phyloP scores from a whole-genome alignment of 208 protist genomes.

The Leishmania tarentolae region DNA sequence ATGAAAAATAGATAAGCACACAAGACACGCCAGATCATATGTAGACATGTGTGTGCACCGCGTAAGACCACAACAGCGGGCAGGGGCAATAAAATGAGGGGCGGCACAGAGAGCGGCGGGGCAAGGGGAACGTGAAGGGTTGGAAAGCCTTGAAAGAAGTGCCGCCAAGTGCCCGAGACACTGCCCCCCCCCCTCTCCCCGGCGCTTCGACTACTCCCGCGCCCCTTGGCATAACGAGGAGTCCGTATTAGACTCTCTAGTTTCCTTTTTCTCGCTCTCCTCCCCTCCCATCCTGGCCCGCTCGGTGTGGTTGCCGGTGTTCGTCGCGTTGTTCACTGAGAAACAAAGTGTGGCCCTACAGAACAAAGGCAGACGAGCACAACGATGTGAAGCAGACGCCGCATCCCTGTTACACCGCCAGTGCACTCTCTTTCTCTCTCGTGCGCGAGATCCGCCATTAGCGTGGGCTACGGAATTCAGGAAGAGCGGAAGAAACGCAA shows the following conservation, averaged over 20 bases:
- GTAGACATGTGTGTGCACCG: too few species aligned
- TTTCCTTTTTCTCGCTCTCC: not conserved
- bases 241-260: not conserved
- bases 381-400: not conserved
- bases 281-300: not conserved
- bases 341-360: not conserved
- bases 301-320: not conserved
- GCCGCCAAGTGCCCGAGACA: not conserved
- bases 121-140: not conserved
- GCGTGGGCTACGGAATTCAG: not conserved
- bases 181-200: not conserved
- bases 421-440: not conserved
- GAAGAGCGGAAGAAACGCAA: slow-evolving; percentile 7
- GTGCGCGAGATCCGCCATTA: not conserved
- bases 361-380: not conserved
- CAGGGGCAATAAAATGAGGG: not conserved
- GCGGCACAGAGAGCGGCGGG: not conserved
- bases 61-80: not conserved
- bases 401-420: not conserved
- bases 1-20: not conserved
- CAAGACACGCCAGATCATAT: too few species aligned
- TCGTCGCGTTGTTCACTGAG: not conserved
- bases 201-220: too few species aligned
- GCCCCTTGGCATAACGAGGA: not conserved
- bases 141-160: not conserved